Percentiles rank a stretch among this genome's conserved stretches.
Evolutionary conservation across 2,329 filamentous ascomycete species (phyloP).

Genomic region (Hymenoscyphus fructigenus): DNA sequence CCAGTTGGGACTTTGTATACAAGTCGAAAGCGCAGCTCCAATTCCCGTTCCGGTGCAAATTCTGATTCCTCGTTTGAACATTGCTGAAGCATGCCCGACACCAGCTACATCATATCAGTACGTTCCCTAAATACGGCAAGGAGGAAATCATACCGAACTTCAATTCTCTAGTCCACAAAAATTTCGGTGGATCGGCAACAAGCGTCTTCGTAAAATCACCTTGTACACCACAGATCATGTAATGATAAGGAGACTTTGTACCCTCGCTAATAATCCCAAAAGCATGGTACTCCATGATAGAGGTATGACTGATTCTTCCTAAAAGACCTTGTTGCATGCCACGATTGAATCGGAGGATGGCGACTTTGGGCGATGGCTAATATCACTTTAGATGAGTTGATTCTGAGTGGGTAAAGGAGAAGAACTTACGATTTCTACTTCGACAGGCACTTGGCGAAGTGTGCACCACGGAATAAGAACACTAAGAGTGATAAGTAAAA

Average conservation of each 20-base stretch:
- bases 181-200: constrained; percentile 42
- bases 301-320: constrained; percentile 43
- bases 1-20: constrained; percentile 43
- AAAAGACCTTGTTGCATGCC: constrained; percentile 45
- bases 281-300: constrained; percentile 45
- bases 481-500: constrained; percentile 32
- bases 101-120: constrained; percentile 37
- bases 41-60: constrained; percentile 45
- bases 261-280: constrained; percentile 45
- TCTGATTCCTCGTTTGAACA: constrained; percentile 44
- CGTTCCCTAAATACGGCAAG: neutral
- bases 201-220: constrained; percentile 43
- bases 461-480: constrained; percentile 43
- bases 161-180: constrained; percentile 42
- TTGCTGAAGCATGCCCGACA: constrained; percentile 44
- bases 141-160: constrained; percentile 39
- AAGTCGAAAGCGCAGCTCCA: constrained; percentile 43
- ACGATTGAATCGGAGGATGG: constrained; percentile 41
- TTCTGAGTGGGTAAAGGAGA: neutral
- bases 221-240: constrained; percentile 46
- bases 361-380: constrained; percentile 44
- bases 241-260: constrained; percentile 39
- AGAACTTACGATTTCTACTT: constrained; percentile 41
- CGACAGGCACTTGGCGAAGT: constrained; percentile 41
- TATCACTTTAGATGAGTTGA: constrained; percentile 21